These are phyloP conservation scores for Phoma sp. DNA, from an alignment of 2,329 filamentous ascomycete genomes.

Conservation along the genomic window DNA sequence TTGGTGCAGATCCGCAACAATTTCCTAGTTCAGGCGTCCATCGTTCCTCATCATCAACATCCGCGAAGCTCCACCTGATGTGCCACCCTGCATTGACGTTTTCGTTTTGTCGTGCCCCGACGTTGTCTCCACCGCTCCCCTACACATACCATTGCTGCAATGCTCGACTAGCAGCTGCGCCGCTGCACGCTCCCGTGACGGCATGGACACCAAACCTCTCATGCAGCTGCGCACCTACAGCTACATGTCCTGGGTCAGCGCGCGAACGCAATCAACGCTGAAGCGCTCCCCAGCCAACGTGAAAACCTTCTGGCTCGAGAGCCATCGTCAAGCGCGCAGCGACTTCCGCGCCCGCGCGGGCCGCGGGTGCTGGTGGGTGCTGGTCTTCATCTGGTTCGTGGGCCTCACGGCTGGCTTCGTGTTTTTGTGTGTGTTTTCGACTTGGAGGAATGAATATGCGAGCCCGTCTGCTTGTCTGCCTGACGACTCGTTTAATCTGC, in stretches of 20 bases:
- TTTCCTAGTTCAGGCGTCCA: not conserved
- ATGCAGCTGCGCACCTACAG: not conserved
- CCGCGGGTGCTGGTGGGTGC: constrained; percentile 1
- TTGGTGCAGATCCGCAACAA: not conserved
- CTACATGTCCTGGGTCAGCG: constrained; percentile 4
- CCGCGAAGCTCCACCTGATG: not conserved
- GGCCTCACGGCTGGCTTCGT: not conserved
- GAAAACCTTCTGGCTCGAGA: constrained; percentile 4
- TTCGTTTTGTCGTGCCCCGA: not conserved
- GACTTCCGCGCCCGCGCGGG: constrained; percentile 3
- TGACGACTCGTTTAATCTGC: constrained; percentile 14
- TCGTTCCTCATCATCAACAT: not conserved
- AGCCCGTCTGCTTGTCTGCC: constrained; percentile 8
- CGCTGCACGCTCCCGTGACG: not conserved
- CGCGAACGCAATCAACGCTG: not conserved
- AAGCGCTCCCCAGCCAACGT: not conserved
- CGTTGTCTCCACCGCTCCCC: not conserved
- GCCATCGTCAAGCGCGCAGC: not conserved
- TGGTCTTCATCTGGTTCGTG: not conserved
- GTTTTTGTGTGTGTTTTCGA: not conserved
- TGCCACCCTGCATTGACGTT: not conserved
- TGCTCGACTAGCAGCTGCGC: not conserved
- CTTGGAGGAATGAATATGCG: not conserved
- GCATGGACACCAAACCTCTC: constrained; percentile 4
- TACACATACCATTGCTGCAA: not conserved